These are phyloP conservation scores for Blakeslea trispora DNA, from an alignment of 371 early-diverging fungal genomes.

Conservation along the genomic window DNA sequence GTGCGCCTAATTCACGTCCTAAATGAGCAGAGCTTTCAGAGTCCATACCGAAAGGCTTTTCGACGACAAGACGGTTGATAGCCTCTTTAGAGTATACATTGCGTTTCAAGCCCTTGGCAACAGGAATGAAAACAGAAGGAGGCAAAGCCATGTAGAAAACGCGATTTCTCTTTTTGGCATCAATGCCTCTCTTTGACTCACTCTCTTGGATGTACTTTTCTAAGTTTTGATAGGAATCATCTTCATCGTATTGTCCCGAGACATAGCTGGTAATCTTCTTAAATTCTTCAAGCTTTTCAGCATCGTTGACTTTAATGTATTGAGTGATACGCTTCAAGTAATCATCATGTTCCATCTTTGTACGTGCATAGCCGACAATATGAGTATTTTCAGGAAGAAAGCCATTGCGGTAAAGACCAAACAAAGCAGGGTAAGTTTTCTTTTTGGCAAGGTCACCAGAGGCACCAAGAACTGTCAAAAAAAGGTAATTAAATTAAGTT, in stretches of 20 bases:
- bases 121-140: conserved; percentile 90
- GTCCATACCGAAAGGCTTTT: conserved; percentile 98
- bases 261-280: conserved; percentile 79
- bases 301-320: conserved; percentile 62
- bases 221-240: conserved; percentile 70
- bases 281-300: conserved; percentile 64
- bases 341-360: conserved; percentile 76
- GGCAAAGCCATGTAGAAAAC: conserved; percentile 97
- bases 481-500: neutral
- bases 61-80: conserved; percentile 84
- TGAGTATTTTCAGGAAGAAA: conserved; percentile 77
- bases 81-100: conserved; percentile 65
- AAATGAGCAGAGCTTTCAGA: conserved; percentile 76
- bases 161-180: conserved; percentile 39
- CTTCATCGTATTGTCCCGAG: conserved; percentile 89
- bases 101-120: conserved; percentile 76
- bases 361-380: conserved; percentile 97
- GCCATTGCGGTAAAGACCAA: conserved; percentile 73
- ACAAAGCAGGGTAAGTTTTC: conserved; percentile 97
- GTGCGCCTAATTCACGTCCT: conserved; percentile 64
- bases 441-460: conserved; percentile 95
- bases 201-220: conserved; percentile 57
- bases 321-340: conserved; percentile 81
- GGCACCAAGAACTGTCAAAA: conserved; percentile 74
- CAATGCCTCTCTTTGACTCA: conserved; percentile 41